Base-by-base conservation (phyloP, 108 stramenopile genomes). In the Skeletonema marinoi region DNA sequence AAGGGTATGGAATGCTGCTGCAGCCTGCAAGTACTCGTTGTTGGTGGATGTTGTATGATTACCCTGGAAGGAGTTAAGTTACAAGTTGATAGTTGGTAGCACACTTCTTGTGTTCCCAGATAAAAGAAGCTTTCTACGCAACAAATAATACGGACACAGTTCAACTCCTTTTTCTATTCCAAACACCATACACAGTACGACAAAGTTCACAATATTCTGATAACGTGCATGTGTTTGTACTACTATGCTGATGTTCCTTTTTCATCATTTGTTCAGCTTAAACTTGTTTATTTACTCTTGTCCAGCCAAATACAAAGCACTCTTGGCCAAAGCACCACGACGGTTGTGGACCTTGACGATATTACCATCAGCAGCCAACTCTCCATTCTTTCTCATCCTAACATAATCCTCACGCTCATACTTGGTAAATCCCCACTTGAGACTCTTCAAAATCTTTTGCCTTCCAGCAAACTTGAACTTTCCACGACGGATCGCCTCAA, bases 381-480 rank as follows among this genome's bases (percentile, higher is more conserved):
- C 97, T 65, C 98, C 98, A 72, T 80, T 85, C 83, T 97, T 92
- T 70, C 98, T 90, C 78, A 97, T 89, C 39, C 63, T 67, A 31
- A 97, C 98, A 84, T 99, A 99, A 39, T 98, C 98, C 76, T 97
- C 97, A 77, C 97, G 95, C 31, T 88, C 88, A 77, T 92, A 99
- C 80, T 97, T 95, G 81, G 99, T 99, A 89, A 99, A 99, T 79
- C 99, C 99, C 99, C 99, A 99, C 90, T 99, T 99, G 73, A 96
- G 87, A 78, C 89, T 90, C 90, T 97, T 94, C 58, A 99, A 89
- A 86, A 99, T 99, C 92, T 99, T 99, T 93, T 99, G 99, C 69
- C 99, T 90, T 66, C 99, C 99, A 21, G 99, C 98, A 81, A 99
- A 99, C 94, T 99, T 99, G 93, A 99, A 99, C 90, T 99, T 99